A percentile compares a stretch with the other conserved stretches of the same genome.
phyloP scores from a whole-genome alignment of 345 rosid genomes.

The Cardiospermum halicacabum region DNA sequence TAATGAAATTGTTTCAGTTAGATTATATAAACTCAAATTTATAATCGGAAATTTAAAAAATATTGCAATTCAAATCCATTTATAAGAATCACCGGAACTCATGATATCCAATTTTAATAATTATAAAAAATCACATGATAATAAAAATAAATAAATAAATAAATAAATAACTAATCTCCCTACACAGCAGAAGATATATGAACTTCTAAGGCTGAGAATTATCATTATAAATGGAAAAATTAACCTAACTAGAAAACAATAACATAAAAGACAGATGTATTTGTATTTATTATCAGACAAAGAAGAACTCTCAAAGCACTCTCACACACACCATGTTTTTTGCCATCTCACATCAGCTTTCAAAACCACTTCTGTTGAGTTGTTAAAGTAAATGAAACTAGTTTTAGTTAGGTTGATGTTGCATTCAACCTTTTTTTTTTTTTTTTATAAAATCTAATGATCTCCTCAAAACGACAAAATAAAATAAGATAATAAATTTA shows the following conservation, averaged over 20 bases:
- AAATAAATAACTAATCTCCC: not conserved
- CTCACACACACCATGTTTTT: not conserved
- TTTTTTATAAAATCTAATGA: not conserved
- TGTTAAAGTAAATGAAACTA: not conserved
- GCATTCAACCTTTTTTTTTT: constrained; percentile 4
- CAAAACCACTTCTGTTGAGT: not conserved
- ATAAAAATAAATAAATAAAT: no score
- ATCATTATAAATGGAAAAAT: not conserved
- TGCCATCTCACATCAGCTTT: not conserved
- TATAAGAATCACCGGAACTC: no score
- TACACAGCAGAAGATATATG: not conserved
- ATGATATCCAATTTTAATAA: no score
- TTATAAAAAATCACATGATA: no score
- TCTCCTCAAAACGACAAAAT: not conserved
- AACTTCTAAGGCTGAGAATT: not conserved
- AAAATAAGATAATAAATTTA: not conserved
- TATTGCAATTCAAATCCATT: no score
- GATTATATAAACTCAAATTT: no score
- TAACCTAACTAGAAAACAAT: not conserved
- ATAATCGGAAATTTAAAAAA: no score
- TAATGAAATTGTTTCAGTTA: no score
- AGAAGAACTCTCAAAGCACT: not conserved
- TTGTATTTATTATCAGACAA: not conserved
- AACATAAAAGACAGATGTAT: not conserved
- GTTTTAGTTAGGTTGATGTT: not conserved